These are phyloP conservation scores for Fibroporia radiculosa DNA, from an alignment of 768 basidiomycete species.

Conservation along the genomic window DNA sequence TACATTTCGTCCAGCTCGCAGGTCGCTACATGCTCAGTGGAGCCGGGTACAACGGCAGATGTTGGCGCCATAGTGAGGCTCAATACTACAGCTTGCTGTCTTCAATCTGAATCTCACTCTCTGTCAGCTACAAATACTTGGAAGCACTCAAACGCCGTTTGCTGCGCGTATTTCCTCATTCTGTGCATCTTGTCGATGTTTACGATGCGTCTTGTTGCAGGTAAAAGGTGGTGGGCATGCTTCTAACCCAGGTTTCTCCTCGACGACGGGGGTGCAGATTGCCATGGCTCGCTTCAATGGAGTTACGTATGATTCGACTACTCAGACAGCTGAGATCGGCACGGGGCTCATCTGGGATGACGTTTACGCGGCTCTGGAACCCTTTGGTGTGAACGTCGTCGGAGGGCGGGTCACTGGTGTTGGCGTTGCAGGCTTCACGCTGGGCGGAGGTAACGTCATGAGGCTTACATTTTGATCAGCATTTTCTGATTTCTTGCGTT, in stretches of 20 bases:
- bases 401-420: constrained; percentile 50
- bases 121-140: constrained; percentile 40
- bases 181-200: not conserved
- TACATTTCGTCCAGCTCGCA: constrained; percentile 46
- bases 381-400: constrained; percentile 42
- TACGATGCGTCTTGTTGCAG: constrained; percentile 9
- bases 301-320: constrained; percentile 16
- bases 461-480: not conserved
- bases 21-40: constrained; percentile 43
- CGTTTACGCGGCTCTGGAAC: constrained; percentile 47
- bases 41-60: constrained; percentile 48
- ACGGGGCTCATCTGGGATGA: constrained; percentile 57
- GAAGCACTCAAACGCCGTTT: constrained; percentile 38
- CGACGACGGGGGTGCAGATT: constrained; percentile 28
- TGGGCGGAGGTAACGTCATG: constrained; percentile 43
- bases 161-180: constrained; percentile 31
- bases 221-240: constrained; percentile 30
- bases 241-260: constrained; percentile 28
- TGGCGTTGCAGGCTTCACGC: constrained; percentile 24
- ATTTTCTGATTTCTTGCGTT: not conserved
- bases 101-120: not conserved
- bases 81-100: not conserved
- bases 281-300: constrained; percentile 24
- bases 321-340: constrained; percentile 22
- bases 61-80: constrained; percentile 41